phyloP scores from a whole-genome alignment of 2,329 filamentous ascomycete species.

The Erysiphe pulchra region DNA sequence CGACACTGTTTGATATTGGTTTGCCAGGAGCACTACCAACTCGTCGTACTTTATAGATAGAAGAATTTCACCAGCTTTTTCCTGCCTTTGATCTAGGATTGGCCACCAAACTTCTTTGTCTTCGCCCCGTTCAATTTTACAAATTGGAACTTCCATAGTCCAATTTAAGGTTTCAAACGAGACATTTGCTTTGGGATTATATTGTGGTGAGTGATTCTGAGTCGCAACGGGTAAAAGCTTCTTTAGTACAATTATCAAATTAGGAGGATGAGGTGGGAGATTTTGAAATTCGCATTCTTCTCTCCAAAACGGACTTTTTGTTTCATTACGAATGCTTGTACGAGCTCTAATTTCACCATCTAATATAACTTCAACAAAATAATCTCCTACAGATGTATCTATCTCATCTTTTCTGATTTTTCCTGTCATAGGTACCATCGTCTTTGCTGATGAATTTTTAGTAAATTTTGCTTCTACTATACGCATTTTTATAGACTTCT shows the following conservation, averaged over 20 bases:
- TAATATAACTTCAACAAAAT: slow-evolving; percentile 53
- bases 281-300: slow-evolving; percentile 59
- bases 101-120: slow-evolving; percentile 77
- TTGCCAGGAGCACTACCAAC: slow-evolving; percentile 62
- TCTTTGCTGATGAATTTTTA: slow-evolving; percentile 11
- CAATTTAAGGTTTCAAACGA: slow-evolving; percentile 32
- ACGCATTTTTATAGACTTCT: slow-evolving; percentile 31
- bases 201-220: slow-evolving; percentile 10
- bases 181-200: slow-evolving; percentile 6
- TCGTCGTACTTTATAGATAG: slow-evolving; percentile 69
- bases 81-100: slow-evolving; percentile 49
- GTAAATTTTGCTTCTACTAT: slow-evolving; percentile 35
- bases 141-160: slow-evolving; percentile 48
- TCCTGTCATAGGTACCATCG: slow-evolving; percentile 1
- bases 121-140: slow-evolving; percentile 50
- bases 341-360: slow-evolving; percentile 57
- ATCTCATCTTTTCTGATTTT: slow-evolving; percentile 12
- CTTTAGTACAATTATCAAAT: slow-evolving; percentile 47
- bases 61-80: slow-evolving; percentile 58
- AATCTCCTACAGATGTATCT: slow-evolving; percentile 35
- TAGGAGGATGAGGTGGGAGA: slow-evolving; percentile 41
- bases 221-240: slow-evolving; percentile 20
- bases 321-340: slow-evolving; percentile 45
- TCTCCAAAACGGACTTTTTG: slow-evolving; percentile 51
- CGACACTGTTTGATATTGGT: slow-evolving; percentile 63